Conservation (phyloP, 129 eudicot species). For the Tagetes erecta region DNA sequence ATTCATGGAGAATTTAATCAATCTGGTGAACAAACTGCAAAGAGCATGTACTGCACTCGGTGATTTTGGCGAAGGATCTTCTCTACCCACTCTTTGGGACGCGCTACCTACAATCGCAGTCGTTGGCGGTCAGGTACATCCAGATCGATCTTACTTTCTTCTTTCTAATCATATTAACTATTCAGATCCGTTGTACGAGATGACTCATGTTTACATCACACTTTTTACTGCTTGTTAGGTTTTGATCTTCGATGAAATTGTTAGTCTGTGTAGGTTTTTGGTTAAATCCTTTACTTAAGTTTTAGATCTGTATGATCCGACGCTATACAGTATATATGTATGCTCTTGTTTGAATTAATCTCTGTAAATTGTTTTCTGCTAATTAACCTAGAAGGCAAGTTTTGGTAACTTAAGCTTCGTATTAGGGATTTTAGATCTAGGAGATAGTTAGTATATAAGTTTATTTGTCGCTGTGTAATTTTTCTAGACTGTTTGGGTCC, state of each 20-base stretch:
- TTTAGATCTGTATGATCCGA: constrained; percentile 20
- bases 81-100: constrained; percentile 94
- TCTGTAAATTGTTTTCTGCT: background rate
- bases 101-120: constrained; percentile 94
- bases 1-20: constrained; percentile 75
- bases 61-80: constrained; percentile 86
- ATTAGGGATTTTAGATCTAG: too few relatives aligned
- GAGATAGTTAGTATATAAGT: too few relatives aligned
- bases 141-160: constrained; percentile 14
- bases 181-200: constrained; percentile 25
- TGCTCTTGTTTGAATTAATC: background rate
- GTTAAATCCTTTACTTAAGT: background rate
- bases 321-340: too few relatives aligned
- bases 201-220: background rate
- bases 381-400: too few relatives aligned
- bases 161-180: background rate
- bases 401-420: background rate
- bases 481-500: background rate
- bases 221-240: too few relatives aligned
- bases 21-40: constrained; percentile 76
- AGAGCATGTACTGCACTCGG: constrained; percentile 94
- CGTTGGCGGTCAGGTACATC: constrained; percentile 77
- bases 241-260: background rate
- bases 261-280: background rate
- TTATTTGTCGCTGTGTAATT: background rate